These are phyloP conservation scores for Nicotiana rustica DNA, from an alignment of 305 asterid species.

Conservation along the genomic window DNA sequence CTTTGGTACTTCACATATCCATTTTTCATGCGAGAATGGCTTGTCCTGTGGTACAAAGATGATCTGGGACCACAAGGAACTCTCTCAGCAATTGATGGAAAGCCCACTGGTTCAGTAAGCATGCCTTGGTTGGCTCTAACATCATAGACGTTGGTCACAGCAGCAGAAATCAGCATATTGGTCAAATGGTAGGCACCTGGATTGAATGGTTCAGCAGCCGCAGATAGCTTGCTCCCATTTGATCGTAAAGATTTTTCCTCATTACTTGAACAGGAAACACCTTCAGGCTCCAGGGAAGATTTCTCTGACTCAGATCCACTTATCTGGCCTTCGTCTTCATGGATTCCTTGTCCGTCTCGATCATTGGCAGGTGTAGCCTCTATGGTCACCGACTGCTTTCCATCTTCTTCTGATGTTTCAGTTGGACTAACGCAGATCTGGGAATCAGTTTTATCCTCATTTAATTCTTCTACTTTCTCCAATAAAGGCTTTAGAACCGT, in stretches of 20 bases:
- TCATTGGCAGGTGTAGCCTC: constrained; percentile 53
- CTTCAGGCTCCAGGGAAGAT: constrained; percentile 60
- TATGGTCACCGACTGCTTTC: constrained; percentile 49
- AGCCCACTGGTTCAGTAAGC: constrained; percentile 66
- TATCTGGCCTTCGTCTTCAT: constrained; percentile 56
- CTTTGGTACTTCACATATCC: constrained; percentile 67
- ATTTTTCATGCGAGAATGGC: constrained; percentile 63
- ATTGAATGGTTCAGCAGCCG: constrained; percentile 92
- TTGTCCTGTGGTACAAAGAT: constrained; percentile 75
- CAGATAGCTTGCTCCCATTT: constrained; percentile 95
- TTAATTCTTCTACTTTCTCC: constrained; percentile 87
- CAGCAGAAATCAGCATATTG: constrained; percentile 52
- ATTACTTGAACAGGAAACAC: constrained; percentile 47
- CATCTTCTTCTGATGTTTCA: constrained; percentile 64
- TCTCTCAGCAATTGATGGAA: constrained; percentile 88
- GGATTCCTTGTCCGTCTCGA: constrained; percentile 45
- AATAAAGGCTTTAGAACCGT: constrained; percentile 93
- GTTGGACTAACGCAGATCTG: constrained; percentile 64
- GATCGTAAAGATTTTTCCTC: constrained; percentile 68
- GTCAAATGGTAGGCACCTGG: constrained; percentile 75
- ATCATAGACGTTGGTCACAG: constrained; percentile 70
- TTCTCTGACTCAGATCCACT: constrained; percentile 51
- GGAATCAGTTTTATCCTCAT: constrained; percentile 69
- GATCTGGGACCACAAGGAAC: constrained; percentile 99
- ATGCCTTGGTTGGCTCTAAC: constrained; percentile 67